A percentile compares a stretch with the other conserved stretches of the same genome.
These are phyloP conservation scores for Cladorrhinum sp. DNA, from an alignment of 2,329 filamentous ascomycete genomes.

Conservation along the genomic window DNA sequence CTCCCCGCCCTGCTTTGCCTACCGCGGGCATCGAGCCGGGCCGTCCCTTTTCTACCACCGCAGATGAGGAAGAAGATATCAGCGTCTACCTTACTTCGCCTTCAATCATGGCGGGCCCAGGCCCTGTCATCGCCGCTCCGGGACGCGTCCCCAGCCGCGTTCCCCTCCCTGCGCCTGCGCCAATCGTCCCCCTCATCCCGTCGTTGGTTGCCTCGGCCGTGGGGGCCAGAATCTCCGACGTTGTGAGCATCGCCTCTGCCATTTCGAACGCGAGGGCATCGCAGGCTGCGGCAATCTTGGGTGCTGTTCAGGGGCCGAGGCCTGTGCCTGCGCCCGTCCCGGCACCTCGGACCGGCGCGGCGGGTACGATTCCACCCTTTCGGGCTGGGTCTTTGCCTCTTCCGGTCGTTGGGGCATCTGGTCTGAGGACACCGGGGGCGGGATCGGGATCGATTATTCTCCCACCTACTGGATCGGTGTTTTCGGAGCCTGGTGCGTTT, in stretches of 20 bases:
- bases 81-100: neutral
- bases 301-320: no score
- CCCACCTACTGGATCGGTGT: no score
- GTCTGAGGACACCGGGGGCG: no score
- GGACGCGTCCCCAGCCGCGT: neutral
- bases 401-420: no score
- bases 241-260: neutral
- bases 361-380: no score
- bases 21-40: no score
- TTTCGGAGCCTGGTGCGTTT: no score
- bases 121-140: neutral
- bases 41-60: neutral
- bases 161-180: neutral
- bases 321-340: no score
- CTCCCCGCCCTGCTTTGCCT: neutral
- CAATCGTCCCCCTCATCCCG: neutral
- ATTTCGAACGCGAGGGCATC: neutral
- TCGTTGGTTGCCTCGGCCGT: neutral
- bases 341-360: no score
- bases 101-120: neutral
- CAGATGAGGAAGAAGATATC: neutral
- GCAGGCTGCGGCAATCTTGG: neutral
- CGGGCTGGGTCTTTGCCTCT: no score
- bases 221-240: neutral
- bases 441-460: no score